Base-by-base conservation (phyloP, 176 grass and related monocot species). In the Triticum urartu region DNA sequence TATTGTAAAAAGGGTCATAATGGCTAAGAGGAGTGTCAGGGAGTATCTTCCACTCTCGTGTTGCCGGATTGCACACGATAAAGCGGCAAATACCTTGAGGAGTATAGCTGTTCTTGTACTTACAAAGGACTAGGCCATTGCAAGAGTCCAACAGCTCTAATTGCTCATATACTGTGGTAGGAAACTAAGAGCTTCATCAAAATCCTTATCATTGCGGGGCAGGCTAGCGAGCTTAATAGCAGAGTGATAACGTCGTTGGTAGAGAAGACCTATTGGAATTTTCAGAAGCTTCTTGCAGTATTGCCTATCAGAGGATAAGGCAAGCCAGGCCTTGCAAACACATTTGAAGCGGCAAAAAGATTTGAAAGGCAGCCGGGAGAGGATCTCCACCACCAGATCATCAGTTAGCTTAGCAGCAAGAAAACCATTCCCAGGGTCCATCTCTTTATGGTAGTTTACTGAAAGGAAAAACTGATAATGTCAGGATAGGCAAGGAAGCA, bases 111-210 rank as follows among this genome's bases (percentile, higher is more conserved):
- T 34, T 43, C 50, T 35, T 80, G 62, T 82, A 89, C 24, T 63
- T 35, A 79, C 79, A 91, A n/a, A 94, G 86, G 36, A 94, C 43
- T 38, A 90, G 72, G 61, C 92, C 92, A 28, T 86, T 89, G 86
- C 74, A 91, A 58, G 67, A 88, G 39, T 89, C 92, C 11, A 87
- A 14, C 7, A 94, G 45, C 58, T 71, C 54, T 13, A 77, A 84
- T 20, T 63, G 45, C 18, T 80, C 70, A 66, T 65, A 66, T 65
- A 77, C 9, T 81, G 22, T 17, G 86, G 89, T 52, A 89, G 68
- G 80, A 90, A 88, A 40, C 79, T 85, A 20, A 84, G 79, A 64
- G 50, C 22, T 42, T 32, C 54, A 24, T 87, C 73, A 64, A 80
- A 50, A 15, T 50, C 45, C 10, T 50, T 50, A 50, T 50, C 47